A percentile compares a stretch with the other conserved stretches of the same genome.
phyloP scores from a whole-genome alignment of 2,329 filamentous ascomycete genomes.

The Bipolaris zeicola region DNA sequence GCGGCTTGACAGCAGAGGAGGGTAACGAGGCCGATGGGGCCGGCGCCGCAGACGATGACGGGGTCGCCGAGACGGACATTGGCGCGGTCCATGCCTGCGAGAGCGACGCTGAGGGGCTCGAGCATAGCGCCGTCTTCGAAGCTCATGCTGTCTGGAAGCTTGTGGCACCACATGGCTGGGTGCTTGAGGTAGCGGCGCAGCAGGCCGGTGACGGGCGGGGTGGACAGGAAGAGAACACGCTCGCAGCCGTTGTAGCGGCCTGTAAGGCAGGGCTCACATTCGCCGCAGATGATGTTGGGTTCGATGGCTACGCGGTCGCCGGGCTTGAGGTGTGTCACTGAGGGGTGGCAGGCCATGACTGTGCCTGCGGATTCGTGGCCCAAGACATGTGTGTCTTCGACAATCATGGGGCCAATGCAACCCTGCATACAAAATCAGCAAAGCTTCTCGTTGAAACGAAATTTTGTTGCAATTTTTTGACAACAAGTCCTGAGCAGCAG shows the following conservation, averaged over 20 bases:
- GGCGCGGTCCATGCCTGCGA: constrained; percentile 85
- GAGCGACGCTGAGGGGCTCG: constrained; percentile 86
- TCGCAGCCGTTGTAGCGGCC: constrained; percentile 96
- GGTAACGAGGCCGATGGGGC: constrained; percentile 90
- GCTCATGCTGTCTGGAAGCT: constrained; percentile 83
- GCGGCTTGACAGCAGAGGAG: constrained; percentile 79
- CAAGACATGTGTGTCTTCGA: constrained; percentile 84
- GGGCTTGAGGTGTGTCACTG: constrained; percentile 75
- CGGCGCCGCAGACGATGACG: constrained; percentile 87
- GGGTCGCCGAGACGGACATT: constrained; percentile 82
- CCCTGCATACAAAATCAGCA: constrained; percentile 47
- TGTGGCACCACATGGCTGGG: constrained; percentile 93
- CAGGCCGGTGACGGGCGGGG: constrained; percentile 85
- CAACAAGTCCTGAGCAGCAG: background rate
- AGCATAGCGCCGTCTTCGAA: constrained; percentile 90
- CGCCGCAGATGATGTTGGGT: constrained; percentile 89
- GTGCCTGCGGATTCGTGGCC: constrained; percentile 91
- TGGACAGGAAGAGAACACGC: constrained; percentile 83
- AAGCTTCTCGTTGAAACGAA: background rate
- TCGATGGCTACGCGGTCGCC: constrained; percentile 94
- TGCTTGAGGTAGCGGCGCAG: constrained; percentile 94
- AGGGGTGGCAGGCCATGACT: constrained; percentile 79
- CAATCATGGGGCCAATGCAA: constrained; percentile 95
- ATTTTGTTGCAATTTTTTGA: background rate
- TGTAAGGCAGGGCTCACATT: constrained; percentile 88